Percentiles rank a stretch among this genome's conserved stretches.
phyloP scores from a whole-genome alignment of 1,284 basidiomycete genomes.

The Ustilago cynodontis region DNA sequence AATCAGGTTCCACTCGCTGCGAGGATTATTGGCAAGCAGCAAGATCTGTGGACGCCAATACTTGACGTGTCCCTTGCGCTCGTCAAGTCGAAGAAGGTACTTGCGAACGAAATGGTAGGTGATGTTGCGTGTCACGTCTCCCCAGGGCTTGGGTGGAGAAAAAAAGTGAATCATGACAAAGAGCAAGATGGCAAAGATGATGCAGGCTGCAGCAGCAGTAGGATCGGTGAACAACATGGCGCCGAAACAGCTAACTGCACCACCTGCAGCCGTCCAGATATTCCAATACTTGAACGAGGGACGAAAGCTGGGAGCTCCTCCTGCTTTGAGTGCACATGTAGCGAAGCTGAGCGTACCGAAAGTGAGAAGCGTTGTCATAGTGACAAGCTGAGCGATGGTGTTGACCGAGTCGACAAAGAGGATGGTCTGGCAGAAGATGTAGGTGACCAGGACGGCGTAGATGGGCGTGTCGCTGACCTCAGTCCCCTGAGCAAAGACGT shows the following conservation, averaged over 20 bases:
- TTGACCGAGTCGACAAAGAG: slow-evolving; percentile 68
- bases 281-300: slow-evolving; percentile 70
- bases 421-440: slow-evolving; percentile 63
- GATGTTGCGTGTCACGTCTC: slow-evolving; percentile 68
- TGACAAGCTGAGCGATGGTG: slow-evolving; percentile 68
- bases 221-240: slow-evolving; percentile 68
- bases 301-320: slow-evolving; percentile 68
- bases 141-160: slow-evolving; percentile 69
- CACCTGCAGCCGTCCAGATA: slow-evolving; percentile 68
- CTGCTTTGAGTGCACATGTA: slow-evolving; percentile 68
- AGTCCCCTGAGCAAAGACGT: slow-evolving; percentile 67
- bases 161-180: slow-evolving; percentile 67
- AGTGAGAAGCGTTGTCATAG: slow-evolving; percentile 68
- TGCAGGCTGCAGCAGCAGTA: slow-evolving; percentile 57
- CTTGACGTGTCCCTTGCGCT: slow-evolving; percentile 69
- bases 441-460: slow-evolving; percentile 65
- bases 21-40: slow-evolving; percentile 67
- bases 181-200: slow-evolving; percentile 62
- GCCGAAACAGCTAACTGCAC: slow-evolving; percentile 60
- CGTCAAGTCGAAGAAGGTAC: slow-evolving; percentile 68
- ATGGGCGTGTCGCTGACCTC: slow-evolving; percentile 65
- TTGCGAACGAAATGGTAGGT: slow-evolving; percentile 69
- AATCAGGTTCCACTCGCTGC: slow-evolving; percentile 69
- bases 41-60: slow-evolving; percentile 69
- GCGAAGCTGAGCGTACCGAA: slow-evolving; percentile 68